These are phyloP conservation scores for Globisporangium nodosum DNA, from an alignment of 352 stramenopile species.

Conservation along the genomic window DNA sequence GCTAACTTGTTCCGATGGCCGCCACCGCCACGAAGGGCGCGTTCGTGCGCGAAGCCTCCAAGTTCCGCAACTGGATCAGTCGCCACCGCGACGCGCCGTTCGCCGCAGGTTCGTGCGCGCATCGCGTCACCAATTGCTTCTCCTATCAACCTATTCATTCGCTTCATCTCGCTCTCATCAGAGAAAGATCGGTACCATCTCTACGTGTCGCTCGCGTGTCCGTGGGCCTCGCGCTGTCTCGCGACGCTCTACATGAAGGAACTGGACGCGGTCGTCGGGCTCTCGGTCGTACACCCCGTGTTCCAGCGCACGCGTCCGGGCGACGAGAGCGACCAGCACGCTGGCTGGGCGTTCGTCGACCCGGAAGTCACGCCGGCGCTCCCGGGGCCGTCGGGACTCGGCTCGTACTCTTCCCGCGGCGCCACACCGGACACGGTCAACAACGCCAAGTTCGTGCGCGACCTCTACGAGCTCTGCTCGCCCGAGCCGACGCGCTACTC, in stretches of 20 bases:
- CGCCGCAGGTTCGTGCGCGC: constrained; percentile 23
- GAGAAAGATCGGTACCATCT: constrained; percentile 88
- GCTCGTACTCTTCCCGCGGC: constrained; percentile 58
- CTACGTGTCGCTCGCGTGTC: constrained; percentile 95
- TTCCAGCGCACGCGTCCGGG: constrained; percentile 74
- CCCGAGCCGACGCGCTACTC: constrained; percentile 76
- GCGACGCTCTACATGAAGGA: constrained; percentile 91
- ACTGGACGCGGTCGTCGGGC: constrained; percentile 91
- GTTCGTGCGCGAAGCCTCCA: constrained; percentile 66
- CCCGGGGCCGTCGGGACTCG: constrained; percentile 48
- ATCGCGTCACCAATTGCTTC: background rate
- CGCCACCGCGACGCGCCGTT: constrained; percentile 50
- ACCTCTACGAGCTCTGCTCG: constrained; percentile 79
- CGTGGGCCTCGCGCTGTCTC: constrained; percentile 77
- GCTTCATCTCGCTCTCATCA: background rate
- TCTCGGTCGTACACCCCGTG: constrained; percentile 89
- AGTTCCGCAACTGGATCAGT: constrained; percentile 81
- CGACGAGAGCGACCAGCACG: constrained; percentile 60
- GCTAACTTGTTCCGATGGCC: background rate
- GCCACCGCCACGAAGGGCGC: constrained; percentile 57
- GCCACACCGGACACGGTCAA: constrained; percentile 64
- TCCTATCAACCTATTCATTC: background rate
- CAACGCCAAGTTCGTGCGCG: constrained; percentile 53
- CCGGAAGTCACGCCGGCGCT: constrained; percentile 54
- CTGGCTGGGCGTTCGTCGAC: constrained; percentile 77